Base-by-base conservation (phyloP, 2,329 filamentous ascomycete genomes). In the Colletotrichum melonis region DNA sequence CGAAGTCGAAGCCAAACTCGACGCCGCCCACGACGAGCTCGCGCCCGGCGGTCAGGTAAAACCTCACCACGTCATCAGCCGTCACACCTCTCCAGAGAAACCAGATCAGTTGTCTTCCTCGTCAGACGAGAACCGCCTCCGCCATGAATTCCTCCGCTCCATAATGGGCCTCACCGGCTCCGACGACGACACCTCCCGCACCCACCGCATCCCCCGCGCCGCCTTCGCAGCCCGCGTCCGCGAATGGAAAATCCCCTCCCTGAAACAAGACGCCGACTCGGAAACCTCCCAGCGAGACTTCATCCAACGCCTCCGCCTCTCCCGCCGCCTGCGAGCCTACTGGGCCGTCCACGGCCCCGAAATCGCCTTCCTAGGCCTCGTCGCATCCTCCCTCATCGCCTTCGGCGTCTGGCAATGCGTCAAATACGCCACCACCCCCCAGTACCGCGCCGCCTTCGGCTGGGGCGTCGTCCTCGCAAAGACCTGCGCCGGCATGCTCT, bases 381-480 rank as follows among this genome's bases (percentile, higher is more conserved):
- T 90, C 1, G 77, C 87, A 1, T 75, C 80, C 0, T 81, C 87
- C 75, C 85, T 88, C 77, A 76, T 89, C 19, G 88, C 84, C 0
- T 87, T 90, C 76, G 88, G 86, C 2, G 81, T 86, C 9, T 90
- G 88, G 88, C 88, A 91, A 75, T 79, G 88, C 12, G 82, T 89
- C 77, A 89, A 87, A 73, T 90, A 89, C 76, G 78, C 86, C 59
- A 85, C 82, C 0, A 83, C 81, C 1, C 76, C 80, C 0, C 74
- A 82, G 12, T 88, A 87, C 70, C 84, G 85, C 19, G 84, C 82
- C 16, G 88, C 85, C 0, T 86, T 90, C 22, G 89, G 88, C 14
- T 89, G 88, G 87, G 89, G 88, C 6, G 84, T 88, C 8, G 86
- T 89, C 4, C 77, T 91, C 63, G 86, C 88, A 4, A 91, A 90